These are phyloP conservation scores for Tulasnella sp. DNA, from an alignment of 768 basidiomycete species.

Conservation along the genomic window DNA sequence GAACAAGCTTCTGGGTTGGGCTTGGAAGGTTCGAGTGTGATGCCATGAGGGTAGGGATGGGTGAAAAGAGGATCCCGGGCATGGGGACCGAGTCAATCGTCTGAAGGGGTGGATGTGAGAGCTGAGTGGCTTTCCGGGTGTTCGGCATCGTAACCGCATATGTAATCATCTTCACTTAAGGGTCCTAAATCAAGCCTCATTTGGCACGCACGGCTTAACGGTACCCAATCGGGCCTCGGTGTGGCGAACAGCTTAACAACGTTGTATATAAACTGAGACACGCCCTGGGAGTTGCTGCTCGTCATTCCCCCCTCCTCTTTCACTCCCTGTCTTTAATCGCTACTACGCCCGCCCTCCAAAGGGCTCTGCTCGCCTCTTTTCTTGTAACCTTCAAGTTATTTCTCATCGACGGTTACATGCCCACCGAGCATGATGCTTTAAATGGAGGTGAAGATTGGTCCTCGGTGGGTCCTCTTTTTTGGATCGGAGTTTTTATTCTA, in stretches of 20 bases:
- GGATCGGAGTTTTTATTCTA: neutral
- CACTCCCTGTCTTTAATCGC: neutral
- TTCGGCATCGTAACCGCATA: neutral
- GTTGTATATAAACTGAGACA: neutral
- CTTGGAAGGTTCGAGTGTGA: neutral
- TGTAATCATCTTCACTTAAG: neutral
- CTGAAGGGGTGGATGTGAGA: slow-evolving; percentile 7
- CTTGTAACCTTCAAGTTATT: neutral
- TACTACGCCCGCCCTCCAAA: neutral
- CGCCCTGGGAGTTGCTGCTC: neutral
- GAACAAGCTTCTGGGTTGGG: neutral
- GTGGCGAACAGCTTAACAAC: neutral
- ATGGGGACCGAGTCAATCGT: neutral
- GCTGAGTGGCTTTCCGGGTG: neutral
- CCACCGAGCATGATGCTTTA: neutral
- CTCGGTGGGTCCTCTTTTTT: neutral
- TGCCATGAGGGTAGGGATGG: neutral
- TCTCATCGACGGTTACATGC: neutral
- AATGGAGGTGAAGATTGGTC: neutral
- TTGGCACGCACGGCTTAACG: neutral
- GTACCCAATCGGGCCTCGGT: neutral
- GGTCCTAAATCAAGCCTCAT: neutral
- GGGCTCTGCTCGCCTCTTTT: neutral
- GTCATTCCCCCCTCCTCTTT: neutral
- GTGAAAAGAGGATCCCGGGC: neutral